phyloP scores from a whole-genome alignment of 805 yeast species.

The Trichomonascus vanleenenianus region DNA sequence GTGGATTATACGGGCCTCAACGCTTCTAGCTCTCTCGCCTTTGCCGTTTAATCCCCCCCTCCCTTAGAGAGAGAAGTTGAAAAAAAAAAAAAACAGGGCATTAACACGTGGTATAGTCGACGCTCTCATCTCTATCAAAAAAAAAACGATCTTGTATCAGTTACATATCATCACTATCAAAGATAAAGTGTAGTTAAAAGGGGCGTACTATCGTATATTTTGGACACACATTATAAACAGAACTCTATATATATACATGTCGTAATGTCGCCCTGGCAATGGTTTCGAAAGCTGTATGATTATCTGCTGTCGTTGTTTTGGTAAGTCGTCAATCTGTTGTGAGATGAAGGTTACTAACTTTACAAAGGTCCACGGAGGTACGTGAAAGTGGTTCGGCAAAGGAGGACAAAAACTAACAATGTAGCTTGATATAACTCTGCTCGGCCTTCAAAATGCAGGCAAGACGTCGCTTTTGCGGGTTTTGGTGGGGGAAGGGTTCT shows the following conservation, averaged over 20 bases:
- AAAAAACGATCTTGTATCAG: not conserved
- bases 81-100: not conserved
- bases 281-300: conserved; percentile 23
- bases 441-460: conserved; percentile 34
- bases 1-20: too few species aligned
- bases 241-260: not conserved
- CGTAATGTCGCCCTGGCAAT: conserved; percentile 12
- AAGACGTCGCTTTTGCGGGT: conserved; percentile 30
- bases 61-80: too few species aligned
- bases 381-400: not conserved
- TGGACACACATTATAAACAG: too few species aligned
- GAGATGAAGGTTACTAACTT: not conserved
- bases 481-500: conserved; percentile 26
- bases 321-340: conserved; percentile 12
- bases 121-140: not conserved
- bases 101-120: not conserved
- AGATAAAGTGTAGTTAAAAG: too few species aligned
- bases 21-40: too few species aligned
- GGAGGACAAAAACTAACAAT: conserved; percentile 1
- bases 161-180: too few species aligned
- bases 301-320: conserved; percentile 28
- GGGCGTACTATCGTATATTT: too few species aligned
- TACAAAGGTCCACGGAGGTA: conserved; percentile 22
- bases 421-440: conserved; percentile 29
- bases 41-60: too few species aligned